phyloP scores from a whole-genome alignment of 2,329 filamentous ascomycete genomes.

The Neopestalotiopsis rosae region DNA sequence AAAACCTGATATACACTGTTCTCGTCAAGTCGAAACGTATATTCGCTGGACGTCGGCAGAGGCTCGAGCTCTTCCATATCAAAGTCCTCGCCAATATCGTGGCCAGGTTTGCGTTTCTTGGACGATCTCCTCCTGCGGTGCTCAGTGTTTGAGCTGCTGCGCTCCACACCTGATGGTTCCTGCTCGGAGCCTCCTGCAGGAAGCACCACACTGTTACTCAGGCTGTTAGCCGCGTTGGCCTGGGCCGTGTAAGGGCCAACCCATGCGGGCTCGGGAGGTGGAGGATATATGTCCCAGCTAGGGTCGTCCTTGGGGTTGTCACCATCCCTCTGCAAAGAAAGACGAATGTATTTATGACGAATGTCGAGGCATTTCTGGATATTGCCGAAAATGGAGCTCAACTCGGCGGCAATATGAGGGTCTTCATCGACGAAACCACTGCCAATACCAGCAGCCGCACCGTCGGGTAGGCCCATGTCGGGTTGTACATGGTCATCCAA shows the following conservation, averaged over 20 bases:
- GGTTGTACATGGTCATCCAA: conserved; percentile 25
- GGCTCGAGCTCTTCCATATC: conserved; percentile 79
- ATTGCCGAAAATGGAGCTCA: conserved; percentile 86
- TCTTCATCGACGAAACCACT: conserved; percentile 75
- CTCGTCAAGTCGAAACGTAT: conserved; percentile 80
- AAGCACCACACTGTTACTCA: conserved; percentile 50
- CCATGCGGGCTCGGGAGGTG: conserved; percentile 92
- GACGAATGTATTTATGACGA: conserved; percentile 83
- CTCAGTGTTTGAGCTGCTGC: conserved; percentile 39
- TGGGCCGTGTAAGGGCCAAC: conserved; percentile 54
- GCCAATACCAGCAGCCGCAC: conserved; percentile 65
- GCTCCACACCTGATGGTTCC: conserved; percentile 30
- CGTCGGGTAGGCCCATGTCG: conserved; percentile 54
- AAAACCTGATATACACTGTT: conserved; percentile 94
- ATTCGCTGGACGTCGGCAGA: conserved; percentile 71
- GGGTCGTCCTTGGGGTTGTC: conserved; percentile 90
- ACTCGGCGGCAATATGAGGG: conserved; percentile 80
- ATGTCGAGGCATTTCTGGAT: conserved; percentile 89
- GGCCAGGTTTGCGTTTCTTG: conserved; percentile 80
- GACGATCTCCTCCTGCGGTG: conserved; percentile 49
- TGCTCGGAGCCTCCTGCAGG: conserved; percentile 35
- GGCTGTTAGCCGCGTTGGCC: conserved; percentile 41
- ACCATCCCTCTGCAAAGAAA: conserved; percentile 80
- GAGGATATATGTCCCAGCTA: conserved; percentile 87
- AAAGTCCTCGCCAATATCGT: conserved; percentile 93